phyloP scores from a whole-genome alignment of 2,329 filamentous ascomycete genomes.

The Drechslerella coelobrocha region DNA sequence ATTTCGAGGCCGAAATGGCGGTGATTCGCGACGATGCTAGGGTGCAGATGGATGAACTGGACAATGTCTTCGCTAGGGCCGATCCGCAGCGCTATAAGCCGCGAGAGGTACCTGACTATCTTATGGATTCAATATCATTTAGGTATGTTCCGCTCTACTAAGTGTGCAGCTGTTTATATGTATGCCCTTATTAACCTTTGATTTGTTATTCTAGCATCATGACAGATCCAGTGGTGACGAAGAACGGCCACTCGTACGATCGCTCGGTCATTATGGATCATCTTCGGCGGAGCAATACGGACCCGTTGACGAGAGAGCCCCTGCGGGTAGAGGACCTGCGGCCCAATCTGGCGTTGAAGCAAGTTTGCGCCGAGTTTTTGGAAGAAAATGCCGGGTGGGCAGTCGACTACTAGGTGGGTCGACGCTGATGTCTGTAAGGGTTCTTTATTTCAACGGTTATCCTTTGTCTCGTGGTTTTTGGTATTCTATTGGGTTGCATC shows the following conservation, averaged over 20 bases:
- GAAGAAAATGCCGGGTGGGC: conserved; percentile 83
- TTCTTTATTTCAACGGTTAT: not conserved
- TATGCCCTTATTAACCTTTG: not conserved
- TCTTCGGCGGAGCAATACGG: conserved; percentile 74
- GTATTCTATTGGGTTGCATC: not conserved
- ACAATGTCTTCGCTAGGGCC: conserved; percentile 64
- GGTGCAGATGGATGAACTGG: conserved; percentile 57
- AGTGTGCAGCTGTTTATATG: not conserved
- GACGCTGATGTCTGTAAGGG: not conserved
- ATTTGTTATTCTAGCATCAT: conserved; percentile 63
- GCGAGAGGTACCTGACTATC: conserved; percentile 75
- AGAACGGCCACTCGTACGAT: conserved; percentile 89
- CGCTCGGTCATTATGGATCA: conserved; percentile 84
- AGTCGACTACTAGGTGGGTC: conserved; percentile 75
- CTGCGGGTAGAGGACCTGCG: conserved; percentile 73
- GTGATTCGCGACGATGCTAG: conserved; percentile 63
- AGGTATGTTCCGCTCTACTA: conserved; percentile 51
- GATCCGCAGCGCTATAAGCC: conserved; percentile 60
- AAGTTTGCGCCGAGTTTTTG: conserved; percentile 84
- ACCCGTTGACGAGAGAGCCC: conserved; percentile 83
- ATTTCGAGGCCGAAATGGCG: conserved; percentile 43
- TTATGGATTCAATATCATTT: conserved; percentile 78
- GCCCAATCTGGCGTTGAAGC: conserved; percentile 79
- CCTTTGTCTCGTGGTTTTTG: not conserved
- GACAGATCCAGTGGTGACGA: conserved; percentile 74